Evolutionary conservation across 805 yeast species (phyloP).

Genomic region (Ogataea pilisensis): DNA sequence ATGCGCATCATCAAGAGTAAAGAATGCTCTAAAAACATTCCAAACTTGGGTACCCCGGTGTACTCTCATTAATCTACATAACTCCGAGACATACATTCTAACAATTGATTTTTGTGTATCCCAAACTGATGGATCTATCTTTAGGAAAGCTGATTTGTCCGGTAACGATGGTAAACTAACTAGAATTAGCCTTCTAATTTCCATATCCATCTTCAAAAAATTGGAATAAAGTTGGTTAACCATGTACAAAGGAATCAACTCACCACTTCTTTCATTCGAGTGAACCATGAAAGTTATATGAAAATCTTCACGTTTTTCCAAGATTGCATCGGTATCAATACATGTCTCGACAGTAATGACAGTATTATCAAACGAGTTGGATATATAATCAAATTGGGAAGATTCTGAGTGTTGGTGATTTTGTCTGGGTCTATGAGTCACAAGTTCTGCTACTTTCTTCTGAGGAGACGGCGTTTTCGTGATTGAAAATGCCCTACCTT

Average conservation of each 20-base stretch:
- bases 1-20: slow-evolving; percentile 25
- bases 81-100: slow-evolving; percentile 28
- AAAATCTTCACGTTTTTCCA: slow-evolving; percentile 51
- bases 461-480: slow-evolving; percentile 14
- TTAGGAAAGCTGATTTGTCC: slow-evolving; percentile 21
- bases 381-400: slow-evolving; percentile 25
- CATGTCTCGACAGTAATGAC: slow-evolving; percentile 29
- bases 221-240: slow-evolving; percentile 61
- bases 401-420: slow-evolving; percentile 18
- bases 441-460: slow-evolving; percentile 1
- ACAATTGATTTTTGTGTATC: slow-evolving; percentile 30
- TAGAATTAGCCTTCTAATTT: slow-evolving; percentile 43
- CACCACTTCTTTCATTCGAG: slow-evolving; percentile 54
- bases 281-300: slow-evolving; percentile 56
- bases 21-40: slow-evolving; percentile 24
- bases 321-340: slow-evolving; percentile 26
- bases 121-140: slow-evolving; percentile 31
- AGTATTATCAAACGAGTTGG: slow-evolving; percentile 27
- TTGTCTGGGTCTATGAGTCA: not conserved
- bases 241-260: slow-evolving; percentile 57
- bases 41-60: slow-evolving; percentile 21
- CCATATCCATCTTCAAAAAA: slow-evolving; percentile 56
- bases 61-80: slow-evolving; percentile 22
- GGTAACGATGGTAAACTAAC: slow-evolving; percentile 25
- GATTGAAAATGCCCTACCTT: slow-evolving; percentile 6